These are phyloP conservation scores for Nasturtium officinale DNA, from an alignment of 345 rosid genomes.

Conservation along the genomic window DNA sequence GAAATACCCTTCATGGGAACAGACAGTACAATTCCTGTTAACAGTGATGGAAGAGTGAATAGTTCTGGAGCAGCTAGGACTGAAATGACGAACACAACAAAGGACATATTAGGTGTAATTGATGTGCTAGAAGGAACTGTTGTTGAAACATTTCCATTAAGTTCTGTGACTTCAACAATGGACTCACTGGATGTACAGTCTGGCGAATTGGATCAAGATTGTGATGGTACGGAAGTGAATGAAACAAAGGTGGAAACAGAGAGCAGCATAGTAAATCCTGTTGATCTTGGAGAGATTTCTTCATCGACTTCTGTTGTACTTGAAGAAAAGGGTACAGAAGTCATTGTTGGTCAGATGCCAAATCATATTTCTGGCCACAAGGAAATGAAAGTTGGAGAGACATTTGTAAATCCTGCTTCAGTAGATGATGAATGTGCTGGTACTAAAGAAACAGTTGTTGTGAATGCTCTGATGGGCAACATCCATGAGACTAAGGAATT, in stretches of 20 bases:
- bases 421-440: constrained; percentile 18
- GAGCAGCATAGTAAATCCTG: neutral
- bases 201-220: constrained; percentile 1
- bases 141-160: constrained; percentile 61
- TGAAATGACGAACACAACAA: constrained; percentile 18
- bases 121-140: constrained; percentile 39
- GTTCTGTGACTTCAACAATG: constrained; percentile 41
- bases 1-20: constrained; percentile 22
- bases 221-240: constrained; percentile 18
- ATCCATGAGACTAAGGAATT: constrained; percentile 29
- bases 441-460: constrained; percentile 21
- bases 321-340: constrained; percentile 23
- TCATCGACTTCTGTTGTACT: constrained; percentile 20
- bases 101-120: constrained; percentile 16
- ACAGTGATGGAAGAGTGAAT: constrained; percentile 32
- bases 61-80: constrained; percentile 11
- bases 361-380: constrained; percentile 6
- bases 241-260: constrained; percentile 26
- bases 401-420: constrained; percentile 28
- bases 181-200: constrained; percentile 38
- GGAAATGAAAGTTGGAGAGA: constrained; percentile 27
- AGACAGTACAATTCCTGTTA: constrained; percentile 5
- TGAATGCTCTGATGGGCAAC: constrained; percentile 4
- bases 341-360: constrained; percentile 23
- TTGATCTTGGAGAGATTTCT: constrained; percentile 22